Evolutionary conservation across 306 rosid genomes (phyloP).

Genomic region (Alnus glutinosa): DNA sequence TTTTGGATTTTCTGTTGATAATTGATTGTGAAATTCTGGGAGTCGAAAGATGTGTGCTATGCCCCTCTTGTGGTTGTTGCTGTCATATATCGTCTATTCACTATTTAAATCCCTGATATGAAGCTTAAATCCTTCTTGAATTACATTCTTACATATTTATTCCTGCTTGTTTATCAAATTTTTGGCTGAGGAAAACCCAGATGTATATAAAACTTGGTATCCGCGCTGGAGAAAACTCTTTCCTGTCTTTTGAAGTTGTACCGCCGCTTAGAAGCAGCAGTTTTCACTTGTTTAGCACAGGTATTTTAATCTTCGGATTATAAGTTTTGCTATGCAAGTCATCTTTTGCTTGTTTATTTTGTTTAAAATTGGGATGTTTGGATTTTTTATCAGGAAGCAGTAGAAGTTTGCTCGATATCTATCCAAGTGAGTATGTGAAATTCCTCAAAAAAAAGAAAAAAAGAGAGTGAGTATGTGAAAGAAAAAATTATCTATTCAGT

Average conservation of each 20-base stretch:
- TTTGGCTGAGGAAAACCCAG: conserved; percentile 76
- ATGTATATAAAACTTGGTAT: conserved; percentile 80
- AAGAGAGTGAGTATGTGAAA: background rate
- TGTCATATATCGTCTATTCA: conserved; percentile 13
- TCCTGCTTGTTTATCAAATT: conserved; percentile 26
- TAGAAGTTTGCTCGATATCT: conserved; percentile 87
- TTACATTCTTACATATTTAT: conserved; percentile 11
- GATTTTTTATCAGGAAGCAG: conserved; percentile 76
- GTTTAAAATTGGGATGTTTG: conserved; percentile 11
- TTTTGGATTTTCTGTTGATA: no score
- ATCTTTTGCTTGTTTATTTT: conserved; percentile 20
- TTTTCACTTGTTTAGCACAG: conserved; percentile 98
- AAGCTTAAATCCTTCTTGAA: conserved; percentile 11
- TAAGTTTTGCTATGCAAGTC: conserved; percentile 15
- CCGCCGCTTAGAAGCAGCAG: conserved; percentile 86
- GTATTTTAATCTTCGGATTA: conserved; percentile 41
- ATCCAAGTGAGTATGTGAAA: conserved; percentile 64
- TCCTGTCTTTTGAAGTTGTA: conserved; percentile 94
- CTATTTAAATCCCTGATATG: conserved; percentile 6
- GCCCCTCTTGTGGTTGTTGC: conserved; percentile 21
- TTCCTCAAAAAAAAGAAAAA: no score
- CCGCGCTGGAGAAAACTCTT: conserved; percentile 89
- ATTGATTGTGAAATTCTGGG: no score
- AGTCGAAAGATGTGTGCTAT: background rate
- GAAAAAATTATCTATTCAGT: conserved; percentile 8